Evolutionary conservation across 257 asterid genomes (phyloP), one percentile per base, ranked within the genome.

Genomic region (Nicotiana paniculata): DNA sequence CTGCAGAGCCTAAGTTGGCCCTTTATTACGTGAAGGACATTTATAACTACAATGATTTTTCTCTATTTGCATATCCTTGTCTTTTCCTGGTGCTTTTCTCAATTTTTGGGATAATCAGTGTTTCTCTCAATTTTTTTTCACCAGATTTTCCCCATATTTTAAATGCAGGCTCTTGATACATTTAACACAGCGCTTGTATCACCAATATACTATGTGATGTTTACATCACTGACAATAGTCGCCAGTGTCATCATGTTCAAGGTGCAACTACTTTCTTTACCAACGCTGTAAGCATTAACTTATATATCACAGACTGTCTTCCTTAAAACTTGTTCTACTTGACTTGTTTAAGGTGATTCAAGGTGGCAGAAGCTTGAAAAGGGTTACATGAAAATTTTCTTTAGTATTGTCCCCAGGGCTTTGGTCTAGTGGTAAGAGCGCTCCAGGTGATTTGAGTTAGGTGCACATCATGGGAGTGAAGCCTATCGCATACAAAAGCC

Each of bases 201-300:
- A 21, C 90, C 90, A 8, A 87, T 87, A 70, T 85, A 87, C 83
- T 87, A 87, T 81, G 90, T 85, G 1, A 87, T 28, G 84, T 87
- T 87, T 77, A 87, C 90, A 32, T 83, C 90, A 30, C 69, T 87
- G 9, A 87, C 90, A 26, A 87, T 87, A 26, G 13, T 87, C 5
- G 90, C 90, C n/a, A 87, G 90, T 7, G 85, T 85, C 54, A 87
- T 87, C 43, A 87, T 85, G 90, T 87, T 85, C 58, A 87, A 87
- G 90, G 90, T 87, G 84, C 61, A 65, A 35, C 43, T 9, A 80
- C 64, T 24, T 74, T 26, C 79, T 74, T 46, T 46, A 48, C 15
- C 33, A 72, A 48, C 28, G 43, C 21, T 80, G 57, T 9, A 53
- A 26, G 11, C 2, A 35, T 77, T 37, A 48, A 15, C 51, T 35